Conservation (phyloP, 495 filamentous ascomycete species). For the Trichoderma reesei region DNA sequence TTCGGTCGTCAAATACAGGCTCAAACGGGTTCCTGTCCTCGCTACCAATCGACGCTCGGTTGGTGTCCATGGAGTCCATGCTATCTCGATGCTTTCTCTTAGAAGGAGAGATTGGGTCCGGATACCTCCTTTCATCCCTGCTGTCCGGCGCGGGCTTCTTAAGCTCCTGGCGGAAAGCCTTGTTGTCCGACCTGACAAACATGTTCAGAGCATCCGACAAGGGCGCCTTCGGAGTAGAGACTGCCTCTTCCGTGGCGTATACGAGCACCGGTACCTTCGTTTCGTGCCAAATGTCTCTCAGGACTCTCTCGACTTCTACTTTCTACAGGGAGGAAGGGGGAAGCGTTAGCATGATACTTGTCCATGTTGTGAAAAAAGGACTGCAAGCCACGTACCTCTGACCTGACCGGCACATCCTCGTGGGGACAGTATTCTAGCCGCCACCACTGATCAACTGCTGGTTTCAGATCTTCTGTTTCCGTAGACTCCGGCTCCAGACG, state of each 20-base stretch:
- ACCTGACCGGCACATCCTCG: conserved; percentile 19
- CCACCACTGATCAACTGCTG: conserved; percentile 33
- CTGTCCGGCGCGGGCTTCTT: conserved; percentile 14
- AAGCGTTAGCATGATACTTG: not conserved
- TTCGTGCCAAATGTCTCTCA: conserved; percentile 23
- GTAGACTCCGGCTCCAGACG: conserved; percentile 18
- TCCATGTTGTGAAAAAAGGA: not conserved
- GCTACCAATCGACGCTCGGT: conserved; percentile 23
- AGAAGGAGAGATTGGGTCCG: conserved; percentile 10
- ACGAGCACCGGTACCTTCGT: conserved; percentile 28
- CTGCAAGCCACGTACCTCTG: conserved; percentile 20
- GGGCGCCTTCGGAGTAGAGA: conserved; percentile 23
- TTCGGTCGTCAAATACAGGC: conserved; percentile 13
- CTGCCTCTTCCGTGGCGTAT: conserved; percentile 33
- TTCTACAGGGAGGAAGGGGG: not conserved
- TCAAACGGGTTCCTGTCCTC: not conserved
- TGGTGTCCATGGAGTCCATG: conserved; percentile 27
- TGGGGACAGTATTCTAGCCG: conserved; percentile 25
- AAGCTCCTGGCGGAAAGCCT: conserved; percentile 34
- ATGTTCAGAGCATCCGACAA: conserved; percentile 30
- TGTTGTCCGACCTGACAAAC: conserved; percentile 37
- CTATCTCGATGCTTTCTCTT: conserved; percentile 24
- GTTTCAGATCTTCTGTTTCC: conserved; percentile 13
- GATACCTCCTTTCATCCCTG: not conserved
- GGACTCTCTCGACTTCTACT: conserved; percentile 13